A percentile compares a stretch with the other conserved stretches of the same genome.
These are phyloP conservation scores for Gentiana macrophylla DNA, from an alignment of 257 asterid species.

Conservation along the genomic window DNA sequence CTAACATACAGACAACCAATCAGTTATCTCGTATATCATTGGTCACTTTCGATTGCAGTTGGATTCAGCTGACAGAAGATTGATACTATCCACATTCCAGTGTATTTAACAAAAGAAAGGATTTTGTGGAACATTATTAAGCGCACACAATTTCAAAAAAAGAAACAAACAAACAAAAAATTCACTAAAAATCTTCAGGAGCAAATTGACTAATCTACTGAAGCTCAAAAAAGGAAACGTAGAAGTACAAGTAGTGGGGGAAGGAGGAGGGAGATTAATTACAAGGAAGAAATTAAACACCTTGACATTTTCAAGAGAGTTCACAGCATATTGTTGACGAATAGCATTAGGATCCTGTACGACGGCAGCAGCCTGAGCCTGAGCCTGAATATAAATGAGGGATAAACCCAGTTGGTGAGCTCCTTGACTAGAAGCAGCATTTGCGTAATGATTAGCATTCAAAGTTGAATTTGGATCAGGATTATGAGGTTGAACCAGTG, in stretches of 20 bases:
- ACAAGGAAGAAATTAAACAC: not conserved
- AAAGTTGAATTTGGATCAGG: not conserved
- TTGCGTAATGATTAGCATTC: not conserved
- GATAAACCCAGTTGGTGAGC: not conserved
- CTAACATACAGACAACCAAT: too few relatives aligned
- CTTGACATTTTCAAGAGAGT: not conserved
- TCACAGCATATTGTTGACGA: not conserved
- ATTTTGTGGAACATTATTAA: too few relatives aligned
- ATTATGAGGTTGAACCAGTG: slow-evolving; percentile 10
- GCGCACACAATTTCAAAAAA: too few relatives aligned
- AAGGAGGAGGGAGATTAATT: not conserved
- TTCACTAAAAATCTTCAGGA: slow-evolving; percentile 1
- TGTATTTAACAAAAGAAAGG: too few relatives aligned
- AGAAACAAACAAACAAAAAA: not conserved
- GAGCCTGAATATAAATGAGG: slow-evolving; percentile 3
- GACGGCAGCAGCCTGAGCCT: slow-evolving; percentile 1
- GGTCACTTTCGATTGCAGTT: too few relatives aligned
- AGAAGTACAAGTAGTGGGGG: too few relatives aligned
- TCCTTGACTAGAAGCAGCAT: slow-evolving; percentile 1
- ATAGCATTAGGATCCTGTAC: not conserved
- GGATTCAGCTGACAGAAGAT: too few relatives aligned
- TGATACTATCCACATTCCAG: too few relatives aligned
- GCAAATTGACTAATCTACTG: not conserved
- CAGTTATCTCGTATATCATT: too few relatives aligned
- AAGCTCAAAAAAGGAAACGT: not conserved